phyloP scores from a whole-genome alignment of 345 rosid species.

The Abelmoschus esculentus region DNA sequence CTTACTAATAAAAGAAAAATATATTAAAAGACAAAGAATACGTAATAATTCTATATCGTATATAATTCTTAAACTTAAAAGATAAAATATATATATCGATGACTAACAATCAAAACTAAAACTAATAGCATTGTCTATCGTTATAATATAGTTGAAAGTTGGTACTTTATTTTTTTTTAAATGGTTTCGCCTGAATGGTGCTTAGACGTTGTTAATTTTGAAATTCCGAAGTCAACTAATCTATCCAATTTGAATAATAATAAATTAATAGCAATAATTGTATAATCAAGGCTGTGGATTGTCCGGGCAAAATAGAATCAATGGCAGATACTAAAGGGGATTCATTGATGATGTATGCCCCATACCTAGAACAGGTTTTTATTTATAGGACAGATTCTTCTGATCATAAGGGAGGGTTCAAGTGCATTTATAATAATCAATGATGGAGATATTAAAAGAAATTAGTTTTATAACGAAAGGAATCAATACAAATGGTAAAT shows the following conservation, averaged over 20 bases:
- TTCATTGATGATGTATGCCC: not conserved
- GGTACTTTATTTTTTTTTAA: no score
- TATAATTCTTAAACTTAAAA: no score
- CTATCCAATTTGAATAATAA: not conserved
- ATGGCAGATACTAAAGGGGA: conserved; percentile 11
- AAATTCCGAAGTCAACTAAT: not conserved
- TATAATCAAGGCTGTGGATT: conserved; percentile 6
- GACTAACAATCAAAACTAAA: no score
- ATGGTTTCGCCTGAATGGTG: not conserved
- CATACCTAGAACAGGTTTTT: not conserved
- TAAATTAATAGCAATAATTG: not conserved
- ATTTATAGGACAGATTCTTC: conserved; percentile 13
- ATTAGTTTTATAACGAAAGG: no score
- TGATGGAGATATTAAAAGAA: not conserved
- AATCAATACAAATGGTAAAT: no score
- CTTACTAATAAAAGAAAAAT: no score
- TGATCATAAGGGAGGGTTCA: not conserved
- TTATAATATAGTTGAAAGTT: no score
- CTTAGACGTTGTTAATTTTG: not conserved
- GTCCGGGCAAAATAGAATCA: conserved; percentile 19
- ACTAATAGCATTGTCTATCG: no score
- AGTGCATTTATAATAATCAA: not conserved
- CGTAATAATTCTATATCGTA: no score
- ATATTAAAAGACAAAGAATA: no score
- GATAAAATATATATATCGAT: no score